Base-by-base conservation (phyloP, 1,139 yeast species). In the Schwanniomyces etchellsii region DNA sequence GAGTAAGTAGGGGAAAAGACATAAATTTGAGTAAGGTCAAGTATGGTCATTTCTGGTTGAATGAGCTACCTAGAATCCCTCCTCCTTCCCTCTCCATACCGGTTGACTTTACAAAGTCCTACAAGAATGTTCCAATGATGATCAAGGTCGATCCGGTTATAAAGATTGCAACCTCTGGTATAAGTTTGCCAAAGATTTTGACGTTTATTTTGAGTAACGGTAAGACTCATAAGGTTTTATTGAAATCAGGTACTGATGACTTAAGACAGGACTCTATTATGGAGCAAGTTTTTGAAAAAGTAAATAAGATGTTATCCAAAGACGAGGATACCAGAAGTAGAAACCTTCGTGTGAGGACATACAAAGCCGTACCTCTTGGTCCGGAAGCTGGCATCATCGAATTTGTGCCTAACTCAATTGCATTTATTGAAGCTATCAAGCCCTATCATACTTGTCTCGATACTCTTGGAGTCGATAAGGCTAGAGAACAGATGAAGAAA, bases 281-380 rank as follows among this genome's bases (percentile, higher is more conserved):
- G 98, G 95, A 89, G 50, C 98, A 91, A 50, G 97, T 91, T 1
- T 93, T 93, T 53, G 81, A 70, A 16, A 85, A 88, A 49, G 96
- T 88, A 13, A 86, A 89, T 47, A 58, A 64, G n/a, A 71, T 89
- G 26, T 69, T 91, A 37, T 53, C 46, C 11, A 64, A 63, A 21
- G 77, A 83, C 45, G 64, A 69, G 30, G 74, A 72, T 26, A 70
- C 94, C 1, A 52, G 77, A 21, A 67, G 59, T 29, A 55, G 91
- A 12, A 57, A 66, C 1, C 58, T 91, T 32, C 62, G 70, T 5
- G 74, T 91, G 2, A 58, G 96, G 30, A 89, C 97, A 0, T 93
- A 93, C 53, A 82, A 81, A 39, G 96, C 91, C 2, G 74, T 89
- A 7, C 97, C 98, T 0, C 55, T 93, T 31, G 96, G 96, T 0